These are phyloP conservation scores for Rutstroemia sp. DNA, from an alignment of 2,329 filamentous ascomycete species.

Conservation along the genomic window DNA sequence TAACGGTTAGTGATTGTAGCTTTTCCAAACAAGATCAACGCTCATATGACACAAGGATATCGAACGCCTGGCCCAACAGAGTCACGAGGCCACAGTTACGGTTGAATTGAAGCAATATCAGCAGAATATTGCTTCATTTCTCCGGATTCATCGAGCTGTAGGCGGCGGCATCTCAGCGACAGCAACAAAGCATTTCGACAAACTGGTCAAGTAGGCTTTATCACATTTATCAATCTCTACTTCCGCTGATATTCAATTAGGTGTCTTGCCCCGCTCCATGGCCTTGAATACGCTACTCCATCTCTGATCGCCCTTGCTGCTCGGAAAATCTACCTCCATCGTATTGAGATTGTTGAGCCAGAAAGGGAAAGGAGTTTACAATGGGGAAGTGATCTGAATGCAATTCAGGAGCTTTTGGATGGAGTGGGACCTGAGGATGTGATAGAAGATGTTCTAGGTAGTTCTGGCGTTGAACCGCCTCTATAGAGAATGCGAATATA, in stretches of 20 bases:
- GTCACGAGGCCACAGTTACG: slow-evolving; percentile 53
- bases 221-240: no score
- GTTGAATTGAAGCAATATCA: slow-evolving; percentile 78
- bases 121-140: slow-evolving; percentile 79
- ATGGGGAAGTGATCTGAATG: slow-evolving; percentile 75
- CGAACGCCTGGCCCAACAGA: slow-evolving; percentile 37
- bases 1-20: slow-evolving; percentile 13
- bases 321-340: slow-evolving; percentile 81
- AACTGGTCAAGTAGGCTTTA: slow-evolving; percentile 48
- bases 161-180: slow-evolving; percentile 67
- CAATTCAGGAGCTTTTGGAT: slow-evolving; percentile 60
- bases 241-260: slow-evolving; percentile 25
- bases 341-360: slow-evolving; percentile 62
- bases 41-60: slow-evolving; percentile 23
- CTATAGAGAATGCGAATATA: slow-evolving; percentile 28
- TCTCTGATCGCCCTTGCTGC: slow-evolving; percentile 76
- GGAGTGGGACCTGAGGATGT: slow-evolving; percentile 54
- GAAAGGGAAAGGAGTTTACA: slow-evolving; percentile 80
- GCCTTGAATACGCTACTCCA: slow-evolving; percentile 73
- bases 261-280: slow-evolving; percentile 74
- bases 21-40: background rate
- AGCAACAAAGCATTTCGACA: slow-evolving; percentile 70
- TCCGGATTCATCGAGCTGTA: slow-evolving; percentile 82
- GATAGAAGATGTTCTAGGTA: slow-evolving; percentile 54
- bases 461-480: slow-evolving; percentile 45